Conservation (phyloP, 108 stramenopile genomes). For the Conticribra guillardii region DNA sequence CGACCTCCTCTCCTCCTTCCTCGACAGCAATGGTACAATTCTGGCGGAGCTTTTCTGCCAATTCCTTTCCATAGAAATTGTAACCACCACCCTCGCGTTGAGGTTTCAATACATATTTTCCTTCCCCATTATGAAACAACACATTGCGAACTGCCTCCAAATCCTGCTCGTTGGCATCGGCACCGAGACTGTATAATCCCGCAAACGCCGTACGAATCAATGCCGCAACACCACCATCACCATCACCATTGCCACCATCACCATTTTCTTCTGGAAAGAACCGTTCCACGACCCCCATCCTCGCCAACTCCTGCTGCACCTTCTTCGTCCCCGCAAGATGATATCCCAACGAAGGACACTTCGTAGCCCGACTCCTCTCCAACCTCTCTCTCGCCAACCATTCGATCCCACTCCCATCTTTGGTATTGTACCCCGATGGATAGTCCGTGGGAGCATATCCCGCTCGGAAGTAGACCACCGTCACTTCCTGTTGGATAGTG, state of each 20-base stretch:
- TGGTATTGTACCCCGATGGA: conserved; percentile 64
- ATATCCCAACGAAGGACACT: conserved; percentile 93
- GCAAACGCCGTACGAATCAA: conserved; percentile 77
- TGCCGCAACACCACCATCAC: conserved; percentile 39
- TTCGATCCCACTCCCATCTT: conserved; percentile 58
- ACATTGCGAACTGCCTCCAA: conserved; percentile 72
- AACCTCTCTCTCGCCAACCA: conserved; percentile 89
- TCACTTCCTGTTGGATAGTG: conserved; percentile 48
- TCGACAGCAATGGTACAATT: conserved; percentile 39
- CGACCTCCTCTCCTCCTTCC: conserved; percentile 27
- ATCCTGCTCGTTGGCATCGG: conserved; percentile 68
- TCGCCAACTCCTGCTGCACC: conserved; percentile 95
- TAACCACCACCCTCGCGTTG: conserved; percentile 99
- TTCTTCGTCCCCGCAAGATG: conserved; percentile 98
- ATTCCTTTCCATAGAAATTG: conserved; percentile 91
- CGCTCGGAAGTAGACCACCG: conserved; percentile 94
- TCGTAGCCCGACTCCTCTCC: conserved; percentile 87
- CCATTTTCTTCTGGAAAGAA: conserved; percentile 61
- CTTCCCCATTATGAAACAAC: conserved; percentile 61
- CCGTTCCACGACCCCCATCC: conserved; percentile 81
- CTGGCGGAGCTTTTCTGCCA: conserved; percentile 60
- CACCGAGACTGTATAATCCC: conserved; percentile 81
- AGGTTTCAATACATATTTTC: conserved; percentile 93
- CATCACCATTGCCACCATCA: conserved; percentile 44
- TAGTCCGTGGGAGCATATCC: conserved; percentile 98